Evolutionary conservation across 176 grass and related monocot species (phyloP).

Genomic region (barley (Hordeum vulgare)): MorexV3_pseudomolecules_assembly NC_058521.1:564087544-564088043

Average conservation of each 20-base stretch:
- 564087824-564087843: slow-evolving; percentile 83
- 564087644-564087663: background rate
- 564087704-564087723: background rate
- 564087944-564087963: slow-evolving; percentile 11
- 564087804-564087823: slow-evolving; percentile 62
- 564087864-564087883: slow-evolving; percentile 93
- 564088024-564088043: no score
- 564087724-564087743: slow-evolving; percentile 59
- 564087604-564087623: background rate
- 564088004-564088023: background rate
- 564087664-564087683: background rate
- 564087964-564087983: background rate
- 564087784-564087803: slow-evolving; percentile 87
- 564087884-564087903: slow-evolving; percentile 70
- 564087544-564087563: background rate
- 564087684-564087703: background rate
- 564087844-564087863: slow-evolving; percentile 69
- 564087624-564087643: background rate
- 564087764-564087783: slow-evolving; percentile 73
- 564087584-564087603: background rate
- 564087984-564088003: background rate
- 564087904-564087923: slow-evolving; percentile 97
- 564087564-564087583: background rate
- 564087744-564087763: slow-evolving; percentile 54
- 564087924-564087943: slow-evolving; percentile 94